phyloP scores from a whole-genome alignment of 2,329 filamentous ascomycete species.

The Penicillium psychrosexuale region DNA sequence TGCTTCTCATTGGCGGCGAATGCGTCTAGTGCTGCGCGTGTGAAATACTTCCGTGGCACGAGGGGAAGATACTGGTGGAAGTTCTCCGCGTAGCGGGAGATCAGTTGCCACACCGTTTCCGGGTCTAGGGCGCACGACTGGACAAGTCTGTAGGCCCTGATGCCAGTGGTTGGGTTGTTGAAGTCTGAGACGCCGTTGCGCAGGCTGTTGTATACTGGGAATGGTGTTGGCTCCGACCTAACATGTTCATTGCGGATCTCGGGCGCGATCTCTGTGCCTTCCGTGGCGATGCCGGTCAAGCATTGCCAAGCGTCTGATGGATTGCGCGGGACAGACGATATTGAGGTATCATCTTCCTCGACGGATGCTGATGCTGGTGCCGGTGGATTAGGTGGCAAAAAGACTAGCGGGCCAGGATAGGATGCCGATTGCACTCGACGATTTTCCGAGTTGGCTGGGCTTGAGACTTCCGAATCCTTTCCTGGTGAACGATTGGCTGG shows the following conservation, averaged over 20 bases:
- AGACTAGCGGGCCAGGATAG: conserved; percentile 36
- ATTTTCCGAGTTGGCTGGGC: conserved; percentile 28
- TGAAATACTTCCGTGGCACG: conserved; percentile 59
- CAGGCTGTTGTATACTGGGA: conserved; percentile 26
- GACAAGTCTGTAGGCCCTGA: conserved; percentile 44
- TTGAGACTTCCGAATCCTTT: conserved; percentile 28
- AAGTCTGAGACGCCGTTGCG: conserved; percentile 30
- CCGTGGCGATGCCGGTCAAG: conserved; percentile 45
- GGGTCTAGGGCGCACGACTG: conserved; percentile 47
- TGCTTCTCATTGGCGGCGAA: conserved; percentile 63
- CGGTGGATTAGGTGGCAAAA: conserved; percentile 33
- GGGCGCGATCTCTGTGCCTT: conserved; percentile 28
- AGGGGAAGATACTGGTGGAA: conserved; percentile 71
- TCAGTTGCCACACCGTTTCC: conserved; percentile 51
- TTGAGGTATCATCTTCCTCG: conserved; percentile 42
- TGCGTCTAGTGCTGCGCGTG: conserved; percentile 51
- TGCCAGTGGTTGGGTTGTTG: conserved; percentile 30
- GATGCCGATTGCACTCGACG: conserved; percentile 25
- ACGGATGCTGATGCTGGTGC: conserved; percentile 26
- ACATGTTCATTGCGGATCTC: conserved; percentile 23
- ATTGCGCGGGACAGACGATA: conserved; percentile 45
- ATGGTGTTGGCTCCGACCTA: conserved; percentile 21
- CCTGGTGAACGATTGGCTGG: conserved; percentile 25
- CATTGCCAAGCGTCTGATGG: conserved; percentile 51
- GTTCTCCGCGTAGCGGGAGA: conserved; percentile 59